These are phyloP conservation scores for Lentinula guzmanii DNA, from an alignment of 768 basidiomycete species.

Conservation along the genomic window DNA sequence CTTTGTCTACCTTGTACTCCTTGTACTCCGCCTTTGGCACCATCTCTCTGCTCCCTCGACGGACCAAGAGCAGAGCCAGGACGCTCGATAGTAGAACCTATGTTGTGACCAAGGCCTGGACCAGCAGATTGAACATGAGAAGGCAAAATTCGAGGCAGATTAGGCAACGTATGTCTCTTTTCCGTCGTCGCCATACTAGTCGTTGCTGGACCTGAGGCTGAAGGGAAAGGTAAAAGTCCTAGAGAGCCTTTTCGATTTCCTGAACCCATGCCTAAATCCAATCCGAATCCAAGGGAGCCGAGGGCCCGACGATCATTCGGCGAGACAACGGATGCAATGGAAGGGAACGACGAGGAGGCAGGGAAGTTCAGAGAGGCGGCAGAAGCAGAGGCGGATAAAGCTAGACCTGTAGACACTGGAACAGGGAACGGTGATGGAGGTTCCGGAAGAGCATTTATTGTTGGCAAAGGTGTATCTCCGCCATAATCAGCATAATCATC, in stretches of 20 bases:
- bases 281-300: not conserved
- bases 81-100: not conserved
- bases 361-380: slow-evolving; percentile 1
- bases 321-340: slow-evolving; percentile 6
- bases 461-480: slow-evolving; percentile 9
- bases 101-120: not conserved
- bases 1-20: not conserved
- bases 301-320: slow-evolving; percentile 18
- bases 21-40: not conserved
- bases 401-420: slow-evolving; percentile 17
- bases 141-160: not conserved
- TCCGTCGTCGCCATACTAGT: not conserved
- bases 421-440: slow-evolving; percentile 78
- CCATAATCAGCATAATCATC: slow-evolving; percentile 16
- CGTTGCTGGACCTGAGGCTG: not conserved
- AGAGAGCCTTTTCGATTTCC: not conserved
- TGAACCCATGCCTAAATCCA: not conserved
- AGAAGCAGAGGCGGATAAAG: not conserved
- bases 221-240: not conserved
- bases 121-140: slow-evolving; percentile 2
- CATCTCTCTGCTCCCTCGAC: slow-evolving; percentile 1
- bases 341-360: slow-evolving; percentile 4
- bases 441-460: slow-evolving; percentile 51
- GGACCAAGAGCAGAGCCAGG: not conserved
- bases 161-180: slow-evolving; percentile 4